These are phyloP conservation scores for Epichloe glyceriae DNA, from an alignment of 2,329 filamentous ascomycete genomes.

Conservation along the genomic window DNA sequence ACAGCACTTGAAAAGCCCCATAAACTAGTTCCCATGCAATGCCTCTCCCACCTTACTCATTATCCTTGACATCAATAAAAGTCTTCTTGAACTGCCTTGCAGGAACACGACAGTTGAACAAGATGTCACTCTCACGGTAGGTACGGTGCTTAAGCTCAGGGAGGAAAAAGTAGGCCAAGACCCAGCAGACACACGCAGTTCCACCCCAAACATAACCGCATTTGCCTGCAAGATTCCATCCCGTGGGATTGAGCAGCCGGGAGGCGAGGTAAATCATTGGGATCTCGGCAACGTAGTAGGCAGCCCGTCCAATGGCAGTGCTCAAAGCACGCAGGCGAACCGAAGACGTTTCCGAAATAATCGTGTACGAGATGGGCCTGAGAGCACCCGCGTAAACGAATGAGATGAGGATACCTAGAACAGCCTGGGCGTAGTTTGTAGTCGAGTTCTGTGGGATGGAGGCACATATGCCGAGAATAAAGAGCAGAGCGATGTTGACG, in stretches of 20 bases:
- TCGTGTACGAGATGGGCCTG: conserved; percentile 27
- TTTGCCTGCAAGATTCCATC: conserved; percentile 28
- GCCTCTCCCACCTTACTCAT: not conserved
- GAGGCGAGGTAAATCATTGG: conserved; percentile 28
- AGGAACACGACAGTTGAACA: conserved; percentile 18
- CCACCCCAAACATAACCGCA: conserved; percentile 35
- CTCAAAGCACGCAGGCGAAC: conserved; percentile 28
- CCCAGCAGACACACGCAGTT: conserved; percentile 21
- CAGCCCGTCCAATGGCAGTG: conserved; percentile 24
- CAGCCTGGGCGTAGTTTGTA: conserved; percentile 25
- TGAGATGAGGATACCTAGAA: conserved; percentile 25
- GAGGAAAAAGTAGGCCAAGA: conserved; percentile 29
- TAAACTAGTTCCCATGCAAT: no score
- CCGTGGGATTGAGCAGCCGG: conserved; percentile 24
- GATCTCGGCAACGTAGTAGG: conserved; percentile 28
- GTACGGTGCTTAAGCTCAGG: conserved; percentile 41
- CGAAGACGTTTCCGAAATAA: conserved; percentile 30
- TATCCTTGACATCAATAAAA: conserved; percentile 4
- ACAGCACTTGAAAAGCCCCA: no score
- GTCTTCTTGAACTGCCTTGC: conserved; percentile 13
- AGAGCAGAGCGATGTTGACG: conserved; percentile 20
- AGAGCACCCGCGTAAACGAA: conserved; percentile 23
- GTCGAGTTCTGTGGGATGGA: conserved; percentile 18
- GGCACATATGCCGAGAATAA: conserved; percentile 23
- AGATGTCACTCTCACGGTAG: conserved; percentile 33